These are phyloP conservation scores for Penicillium psychrofluorescens DNA, from an alignment of 495 filamentous ascomycete species.

Conservation along the genomic window DNA sequence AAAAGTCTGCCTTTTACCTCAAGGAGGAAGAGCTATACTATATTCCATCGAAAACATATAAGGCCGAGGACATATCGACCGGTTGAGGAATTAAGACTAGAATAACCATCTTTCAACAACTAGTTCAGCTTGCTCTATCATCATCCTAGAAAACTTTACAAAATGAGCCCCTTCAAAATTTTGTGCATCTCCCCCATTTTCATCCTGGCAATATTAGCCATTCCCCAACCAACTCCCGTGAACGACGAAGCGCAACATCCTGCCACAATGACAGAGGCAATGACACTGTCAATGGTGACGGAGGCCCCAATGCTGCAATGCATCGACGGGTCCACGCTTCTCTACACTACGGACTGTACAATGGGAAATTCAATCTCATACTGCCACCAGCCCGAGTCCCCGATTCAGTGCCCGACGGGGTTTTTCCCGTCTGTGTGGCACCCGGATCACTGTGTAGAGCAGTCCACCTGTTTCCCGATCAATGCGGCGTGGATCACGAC, in stretches of 20 bases:
- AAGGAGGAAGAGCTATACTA: too few species aligned
- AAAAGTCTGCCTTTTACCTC: too few species aligned
- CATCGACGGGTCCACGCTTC: constrained; percentile 11
- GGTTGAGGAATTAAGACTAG: too few species aligned
- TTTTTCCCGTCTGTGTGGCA: constrained; percentile 22
- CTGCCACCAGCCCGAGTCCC: constrained; percentile 10
- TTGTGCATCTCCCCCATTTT: too few species aligned
- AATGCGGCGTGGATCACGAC: constrained; percentile 20
- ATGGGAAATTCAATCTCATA: constrained; percentile 16
- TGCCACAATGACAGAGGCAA: background rate
- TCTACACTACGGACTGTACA: constrained; percentile 24
- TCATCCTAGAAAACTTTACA: too few species aligned
- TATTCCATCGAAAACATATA: too few species aligned
- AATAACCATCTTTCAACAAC: too few species aligned
- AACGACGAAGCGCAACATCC: background rate
- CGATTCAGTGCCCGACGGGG: constrained; percentile 12
- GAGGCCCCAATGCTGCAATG: constrained; percentile 11
- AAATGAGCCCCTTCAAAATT: too few species aligned
- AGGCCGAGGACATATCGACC: too few species aligned
- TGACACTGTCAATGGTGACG: constrained; percentile 7
- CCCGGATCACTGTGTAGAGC: constrained; percentile 20
- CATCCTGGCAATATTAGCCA: too few species aligned
- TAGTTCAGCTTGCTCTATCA: too few species aligned
- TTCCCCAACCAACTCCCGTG: too few species aligned
- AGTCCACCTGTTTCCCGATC: constrained; percentile 18